Base-by-base conservation (phyloP, 228 moss, liverwort and hornwort species). In the Sphagnum magellanicum region DNA sequence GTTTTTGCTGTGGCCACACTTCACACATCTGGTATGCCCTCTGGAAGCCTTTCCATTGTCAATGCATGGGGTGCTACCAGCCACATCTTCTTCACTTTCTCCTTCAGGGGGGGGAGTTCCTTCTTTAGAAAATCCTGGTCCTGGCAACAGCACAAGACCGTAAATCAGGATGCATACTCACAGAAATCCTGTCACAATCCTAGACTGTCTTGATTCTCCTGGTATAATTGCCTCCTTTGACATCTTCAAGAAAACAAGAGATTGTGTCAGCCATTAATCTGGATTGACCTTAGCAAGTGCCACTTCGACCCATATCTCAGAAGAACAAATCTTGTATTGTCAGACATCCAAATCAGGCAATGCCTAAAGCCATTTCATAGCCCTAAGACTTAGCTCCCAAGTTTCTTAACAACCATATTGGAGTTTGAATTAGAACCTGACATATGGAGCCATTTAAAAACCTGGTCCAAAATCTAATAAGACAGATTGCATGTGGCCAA, bases 41-140 rank as follows among this genome's bases (percentile, higher is more conserved):
- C 86, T 82, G n/a, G 78, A 80, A 61, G 86, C 86, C 71, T 86
- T 86, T 58, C 82, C 82, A 46, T 86, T 70, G 78, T 86, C 86
- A 60, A 86, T 86, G 51, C 86, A 86, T 52, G 86, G 86, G 49
- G 82, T 86, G 67, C 71, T 78, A 52, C 86, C 86, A 50, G 86
- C 86, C 53, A 73, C 71, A 59, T 86, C 86, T 12, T 86, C 86
- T 70, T 81, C 85, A 74, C 85, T 85, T 59, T 85, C 85, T 46
- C 79, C 85, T 68, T 85, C 85, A 48, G 70, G 73, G 53, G 72
- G 74, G n/a, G 78, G 78, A 74, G 78, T 81, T 52, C 74, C 85
- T 50, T 74, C 85, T 72, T 85, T 85, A 50, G 79, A 79, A 65
- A 85, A 60, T 69, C 78, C 81, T 72, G 81, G 69, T 16, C 61